Conservation (phyloP, 2,329 filamentous ascomycete species). For the Ceratocystis ficicola region DNA sequence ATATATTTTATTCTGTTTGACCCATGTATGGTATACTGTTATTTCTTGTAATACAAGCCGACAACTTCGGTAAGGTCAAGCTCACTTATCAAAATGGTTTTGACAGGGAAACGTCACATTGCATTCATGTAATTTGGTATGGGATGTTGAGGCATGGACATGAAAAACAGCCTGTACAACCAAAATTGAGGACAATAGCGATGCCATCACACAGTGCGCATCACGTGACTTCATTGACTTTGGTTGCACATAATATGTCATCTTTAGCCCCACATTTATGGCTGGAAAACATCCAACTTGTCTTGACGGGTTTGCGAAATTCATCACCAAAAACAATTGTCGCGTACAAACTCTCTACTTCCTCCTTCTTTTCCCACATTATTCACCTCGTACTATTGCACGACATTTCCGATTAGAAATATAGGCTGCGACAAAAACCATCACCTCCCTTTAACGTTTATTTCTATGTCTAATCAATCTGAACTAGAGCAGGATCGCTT, state of each 20-base stretch:
- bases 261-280: conserved; percentile 1
- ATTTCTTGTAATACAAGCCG: too few species aligned
- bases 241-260: neutral
- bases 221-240: neutral
- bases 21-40: too few species aligned
- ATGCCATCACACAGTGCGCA: neutral
- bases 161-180: neutral
- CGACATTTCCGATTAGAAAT: neutral
- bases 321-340: neutral
- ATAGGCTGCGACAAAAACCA: neutral
- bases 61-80: too few species aligned
- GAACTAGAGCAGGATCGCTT: conserved; percentile 41
- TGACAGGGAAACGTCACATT: neutral
- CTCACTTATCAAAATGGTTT: neutral
- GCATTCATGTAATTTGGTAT: neutral
- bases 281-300: neutral
- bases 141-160: too few species aligned
- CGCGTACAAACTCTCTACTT: neutral
- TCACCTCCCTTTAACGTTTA: neutral
- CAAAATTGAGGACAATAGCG: neutral
- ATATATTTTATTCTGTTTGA: too few species aligned
- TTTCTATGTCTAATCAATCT: conserved; percentile 22
- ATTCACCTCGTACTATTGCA: neutral
- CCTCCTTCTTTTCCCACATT: neutral
- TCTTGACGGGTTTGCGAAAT: neutral